Evolutionary conservation across 495 filamentous ascomycete genomes (phyloP).

Genomic region (Oidiodendron maius): DNA sequence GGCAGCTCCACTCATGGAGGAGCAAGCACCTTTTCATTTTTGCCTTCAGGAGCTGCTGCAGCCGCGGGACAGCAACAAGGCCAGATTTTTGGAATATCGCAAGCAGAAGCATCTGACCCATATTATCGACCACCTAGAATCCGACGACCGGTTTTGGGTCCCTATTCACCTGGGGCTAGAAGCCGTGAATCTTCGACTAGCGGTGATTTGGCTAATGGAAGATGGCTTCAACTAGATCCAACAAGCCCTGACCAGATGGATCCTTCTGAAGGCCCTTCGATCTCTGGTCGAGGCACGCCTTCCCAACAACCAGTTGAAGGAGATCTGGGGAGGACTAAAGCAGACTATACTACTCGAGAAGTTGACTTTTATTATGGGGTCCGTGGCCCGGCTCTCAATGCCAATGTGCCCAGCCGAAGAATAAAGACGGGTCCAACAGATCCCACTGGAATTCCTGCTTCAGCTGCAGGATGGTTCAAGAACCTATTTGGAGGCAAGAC

Average conservation of each 20-base stretch:
- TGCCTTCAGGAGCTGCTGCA: conserved; percentile 41
- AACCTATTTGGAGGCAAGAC: conserved; percentile 72
- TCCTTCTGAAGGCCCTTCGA: conserved; percentile 36
- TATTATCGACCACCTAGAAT: conserved; percentile 24
- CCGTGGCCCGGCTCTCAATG: conserved; percentile 78
- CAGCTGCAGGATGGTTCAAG: conserved; percentile 84
- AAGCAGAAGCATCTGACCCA: conserved; percentile 26
- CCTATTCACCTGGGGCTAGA: conserved; percentile 29
- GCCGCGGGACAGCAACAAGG: conserved; percentile 16
- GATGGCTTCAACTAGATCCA: conserved; percentile 30
- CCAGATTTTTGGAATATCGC: conserved; percentile 11
- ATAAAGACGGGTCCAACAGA: conserved; percentile 92
- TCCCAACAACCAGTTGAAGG: conserved; percentile 29
- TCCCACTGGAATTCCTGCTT: conserved; percentile 82
- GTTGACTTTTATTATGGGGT: conserved; percentile 94
- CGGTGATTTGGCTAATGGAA: conserved; percentile 45
- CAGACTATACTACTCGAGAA: conserved; percentile 88
- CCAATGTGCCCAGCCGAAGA: conserved; percentile 70
- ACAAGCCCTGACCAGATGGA: conserved; percentile 30
- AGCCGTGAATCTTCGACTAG: conserved; percentile 44
- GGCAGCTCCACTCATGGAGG: conserved; percentile 57
- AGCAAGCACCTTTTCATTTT: conserved; percentile 62
- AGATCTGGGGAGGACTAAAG: conserved; percentile 38
- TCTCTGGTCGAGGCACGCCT: conserved; percentile 47
- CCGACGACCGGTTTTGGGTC: conserved; percentile 20